A percentile compares a stretch with the other conserved stretches of the same genome.
Conservation (phyloP, 75 land plant genomes). For the Larix kaempferi region DNA sequence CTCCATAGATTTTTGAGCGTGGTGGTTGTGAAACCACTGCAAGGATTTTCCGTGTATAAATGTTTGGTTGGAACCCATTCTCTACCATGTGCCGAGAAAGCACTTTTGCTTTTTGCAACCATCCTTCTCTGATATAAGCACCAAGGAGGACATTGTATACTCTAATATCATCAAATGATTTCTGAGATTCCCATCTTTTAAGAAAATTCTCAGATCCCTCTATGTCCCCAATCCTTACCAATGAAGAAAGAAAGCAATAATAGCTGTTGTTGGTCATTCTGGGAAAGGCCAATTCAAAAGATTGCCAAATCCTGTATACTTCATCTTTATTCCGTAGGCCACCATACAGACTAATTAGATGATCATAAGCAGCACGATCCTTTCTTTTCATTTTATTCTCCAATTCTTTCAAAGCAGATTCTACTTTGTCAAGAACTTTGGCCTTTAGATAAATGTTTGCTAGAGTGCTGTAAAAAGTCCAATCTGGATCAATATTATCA, state of each 20-base stretch:
- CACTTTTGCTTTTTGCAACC: slow-evolving; percentile 43
- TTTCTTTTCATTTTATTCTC: slow-evolving; percentile 32
- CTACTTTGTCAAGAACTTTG: slow-evolving; percentile 24
- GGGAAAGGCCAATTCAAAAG: slow-evolving; percentile 31
- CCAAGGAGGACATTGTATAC: slow-evolving; percentile 50
- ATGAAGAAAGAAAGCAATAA: slow-evolving; percentile 44
- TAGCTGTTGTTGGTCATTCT: slow-evolving; percentile 43
- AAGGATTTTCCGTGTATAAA: slow-evolving; percentile 54
- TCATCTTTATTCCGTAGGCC: slow-evolving; percentile 36
- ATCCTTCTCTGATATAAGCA: slow-evolving; percentile 31
- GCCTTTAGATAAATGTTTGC: slow-evolving; percentile 37
- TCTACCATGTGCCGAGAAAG: slow-evolving; percentile 26
- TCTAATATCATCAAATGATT: slow-evolving; percentile 29
- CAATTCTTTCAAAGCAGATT: slow-evolving; percentile 44
- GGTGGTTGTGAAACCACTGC: slow-evolving; percentile 33
- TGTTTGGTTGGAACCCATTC: slow-evolving; percentile 26
- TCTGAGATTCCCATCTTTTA: slow-evolving; percentile 45
- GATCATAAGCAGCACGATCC: slow-evolving; percentile 32
- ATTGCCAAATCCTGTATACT: slow-evolving; percentile 43
- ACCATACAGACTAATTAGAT: slow-evolving; percentile 43
- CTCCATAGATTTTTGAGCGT: slow-evolving; percentile 28
- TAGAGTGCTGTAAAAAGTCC: slow-evolving; percentile 49
- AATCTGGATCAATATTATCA: slow-evolving; percentile 22
- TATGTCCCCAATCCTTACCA: slow-evolving; percentile 41
- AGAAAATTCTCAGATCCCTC: slow-evolving; percentile 48